Evolutionary conservation across 2,329 filamentous ascomycete species (phyloP).

Genomic region (Parascedosporium putredinis): DNA sequence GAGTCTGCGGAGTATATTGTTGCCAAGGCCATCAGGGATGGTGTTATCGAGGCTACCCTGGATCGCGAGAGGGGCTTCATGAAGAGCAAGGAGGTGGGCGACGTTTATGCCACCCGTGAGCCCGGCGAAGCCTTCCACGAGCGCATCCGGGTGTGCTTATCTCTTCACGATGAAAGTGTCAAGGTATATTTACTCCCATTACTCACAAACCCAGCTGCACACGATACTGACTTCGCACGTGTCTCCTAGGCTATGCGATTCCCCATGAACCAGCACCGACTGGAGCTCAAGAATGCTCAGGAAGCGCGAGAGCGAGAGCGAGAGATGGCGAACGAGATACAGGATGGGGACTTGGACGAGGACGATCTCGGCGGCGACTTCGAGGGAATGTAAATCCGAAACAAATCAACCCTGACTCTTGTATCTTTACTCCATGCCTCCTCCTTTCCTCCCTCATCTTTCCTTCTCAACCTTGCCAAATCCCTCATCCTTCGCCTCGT

Average conservation of each 20-base stretch:
- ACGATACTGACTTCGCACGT: neutral
- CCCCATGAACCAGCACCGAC: conserved; percentile 96
- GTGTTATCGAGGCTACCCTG: conserved; percentile 89
- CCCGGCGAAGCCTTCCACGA: conserved; percentile 97
- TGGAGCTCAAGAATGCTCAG: conserved; percentile 96
- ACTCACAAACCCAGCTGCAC: neutral
- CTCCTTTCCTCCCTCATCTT: neutral
- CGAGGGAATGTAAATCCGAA: conserved; percentile 69
- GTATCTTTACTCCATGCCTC: neutral
- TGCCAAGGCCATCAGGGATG: conserved; percentile 94
- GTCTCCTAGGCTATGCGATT: conserved; percentile 82
- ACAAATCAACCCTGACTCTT: neutral
- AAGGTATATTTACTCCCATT: conserved; percentile 51
- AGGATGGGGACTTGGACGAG: conserved; percentile 93
- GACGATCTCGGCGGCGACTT: conserved; percentile 94
- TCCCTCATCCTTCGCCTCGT: neutral
- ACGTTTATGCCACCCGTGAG: conserved; percentile 92
- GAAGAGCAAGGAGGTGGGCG: conserved; percentile 95
- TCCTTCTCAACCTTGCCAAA: neutral
- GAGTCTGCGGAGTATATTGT: conserved; percentile 99
- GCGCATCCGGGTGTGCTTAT: conserved; percentile 82
- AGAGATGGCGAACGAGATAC: conserved; percentile 97
- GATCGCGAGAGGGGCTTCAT: conserved; percentile 94
- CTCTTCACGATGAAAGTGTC: conserved; percentile 92
- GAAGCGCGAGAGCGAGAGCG: conserved; percentile 95